Base-by-base conservation (phyloP, 2,329 filamentous ascomycete species). In the Bipolaris cookei region DNA sequence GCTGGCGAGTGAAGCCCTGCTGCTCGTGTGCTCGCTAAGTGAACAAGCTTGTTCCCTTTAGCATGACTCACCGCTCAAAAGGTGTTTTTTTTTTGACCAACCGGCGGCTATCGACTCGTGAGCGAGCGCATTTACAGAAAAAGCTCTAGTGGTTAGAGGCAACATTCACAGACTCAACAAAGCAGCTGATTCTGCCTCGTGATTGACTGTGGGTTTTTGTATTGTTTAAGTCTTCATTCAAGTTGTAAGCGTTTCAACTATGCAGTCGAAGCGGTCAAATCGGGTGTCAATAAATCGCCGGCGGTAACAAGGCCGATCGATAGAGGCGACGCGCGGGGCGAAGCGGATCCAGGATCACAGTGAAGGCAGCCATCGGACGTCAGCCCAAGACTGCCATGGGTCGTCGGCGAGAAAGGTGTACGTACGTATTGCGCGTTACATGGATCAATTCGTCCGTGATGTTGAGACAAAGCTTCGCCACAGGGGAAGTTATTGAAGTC, bases 401-500 rank as follows among this genome's bases (percentile, higher is more conserved):
- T 41, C 23, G 37, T 45, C 54, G 37, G 46, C 3, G 48, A 53
- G 21, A 41, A 46, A 41, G 14, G 46, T 30, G 44, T 30, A 30
- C 28, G 25, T 28, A 28, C 25, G 28, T 53, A 51, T 59, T 56
- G 54, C 56, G 61, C 30, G 35, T 60, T 62, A 30, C 23, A 47
- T 34, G 53, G 38, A 39, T 43, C 48, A 50, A 62, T 63, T 62
- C 48, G 66, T 66, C 59, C 61, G 55, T 41, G 58, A 47, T 51
- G 58, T 42, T 59, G 60, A 60, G 65, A 65, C 61, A 52, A 53
- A 63, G 59, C 38, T 56, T 65, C 61, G 69, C 68, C 67, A 73
- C 67, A 61, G 60, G 51, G 46, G 34, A 38, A 43, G 41, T 8
- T 38, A 32, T 47, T 41, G 20, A 48, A 42, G 49, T 64, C 56